These are phyloP conservation scores for Alisma plantagoaquatica DNA, from an alignment of 106 monocot species.

Conservation along the genomic window DNA sequence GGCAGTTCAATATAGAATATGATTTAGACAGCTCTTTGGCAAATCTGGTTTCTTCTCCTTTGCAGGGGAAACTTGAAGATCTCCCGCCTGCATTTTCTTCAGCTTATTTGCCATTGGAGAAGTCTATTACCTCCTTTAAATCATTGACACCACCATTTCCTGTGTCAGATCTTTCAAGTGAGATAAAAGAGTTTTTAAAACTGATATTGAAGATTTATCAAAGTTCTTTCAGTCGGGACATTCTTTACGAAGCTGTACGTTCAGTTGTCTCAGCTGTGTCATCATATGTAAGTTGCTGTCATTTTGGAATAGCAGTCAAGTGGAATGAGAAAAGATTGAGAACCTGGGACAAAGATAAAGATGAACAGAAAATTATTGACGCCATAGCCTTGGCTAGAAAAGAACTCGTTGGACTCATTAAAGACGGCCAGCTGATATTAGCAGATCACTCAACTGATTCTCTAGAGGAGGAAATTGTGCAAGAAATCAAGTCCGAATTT, in stretches of 20 bases:
- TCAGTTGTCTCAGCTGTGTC: slow-evolving; percentile 44
- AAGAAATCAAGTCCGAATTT: slow-evolving; percentile 24
- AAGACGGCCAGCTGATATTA: slow-evolving; percentile 16
- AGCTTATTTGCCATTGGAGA: slow-evolving; percentile 42
- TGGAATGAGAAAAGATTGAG: slow-evolving; percentile 11
- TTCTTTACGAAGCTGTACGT: slow-evolving; percentile 30
- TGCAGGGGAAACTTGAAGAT: slow-evolving; percentile 82
- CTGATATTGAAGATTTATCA: slow-evolving; percentile 44
- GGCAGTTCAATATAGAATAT: slow-evolving; percentile 84
- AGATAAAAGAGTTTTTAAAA: slow-evolving; percentile 59
- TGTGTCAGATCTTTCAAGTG: slow-evolving; percentile 37
- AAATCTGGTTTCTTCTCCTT: slow-evolving; percentile 62
- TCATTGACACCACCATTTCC: slow-evolving; percentile 31
- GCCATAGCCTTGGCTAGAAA: slow-evolving; percentile 37
- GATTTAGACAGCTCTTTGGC: slow-evolving; percentile 78
- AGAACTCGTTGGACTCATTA: slow-evolving; percentile 45
- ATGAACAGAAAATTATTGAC: slow-evolving; percentile 15
- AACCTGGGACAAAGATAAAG: slow-evolving; percentile 10
- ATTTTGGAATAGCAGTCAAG: slow-evolving; percentile 1
- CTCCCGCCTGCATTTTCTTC: slow-evolving; percentile 69
- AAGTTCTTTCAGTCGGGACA: slow-evolving; percentile 24
- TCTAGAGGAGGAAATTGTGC: slow-evolving; percentile 14
- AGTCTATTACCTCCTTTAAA: slow-evolving; percentile 43
- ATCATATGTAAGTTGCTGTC: slow-evolving; percentile 27
- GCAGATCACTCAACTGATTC: slow-evolving; percentile 1